Percentiles rank a stretch among this genome's conserved stretches.
Conservation (phyloP, 2,329 filamentous ascomycete species). For the Beauveria pseudobassiana region DNA sequence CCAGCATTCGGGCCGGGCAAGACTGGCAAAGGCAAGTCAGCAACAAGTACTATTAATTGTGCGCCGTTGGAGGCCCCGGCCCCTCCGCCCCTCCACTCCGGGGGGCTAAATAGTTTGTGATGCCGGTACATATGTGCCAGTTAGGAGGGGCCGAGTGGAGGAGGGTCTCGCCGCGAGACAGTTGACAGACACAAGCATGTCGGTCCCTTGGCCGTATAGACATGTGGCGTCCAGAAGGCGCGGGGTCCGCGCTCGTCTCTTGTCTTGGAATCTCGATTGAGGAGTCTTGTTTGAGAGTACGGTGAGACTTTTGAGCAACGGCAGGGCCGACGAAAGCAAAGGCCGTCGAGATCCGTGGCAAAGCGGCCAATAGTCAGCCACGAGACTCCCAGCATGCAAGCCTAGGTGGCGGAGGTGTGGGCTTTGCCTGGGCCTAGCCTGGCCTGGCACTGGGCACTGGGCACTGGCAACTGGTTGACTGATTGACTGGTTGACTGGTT, state of each 20-base stretch:
- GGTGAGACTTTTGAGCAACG: not conserved
- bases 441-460: not conserved
- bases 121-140: not conserved
- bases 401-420: not conserved
- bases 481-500: not conserved
- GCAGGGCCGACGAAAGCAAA: not conserved
- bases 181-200: not conserved
- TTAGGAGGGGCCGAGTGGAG: not conserved
- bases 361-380: not conserved
- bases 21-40: not conserved
- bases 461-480: not conserved
- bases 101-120: not conserved
- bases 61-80: conserved; percentile 7
- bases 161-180: not conserved
- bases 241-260: not conserved
- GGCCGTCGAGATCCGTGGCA: not conserved
- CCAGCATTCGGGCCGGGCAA: too few species aligned
- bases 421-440: not conserved
- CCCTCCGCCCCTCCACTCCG: not conserved
- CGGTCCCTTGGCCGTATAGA: not conserved
- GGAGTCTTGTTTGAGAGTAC: not conserved
- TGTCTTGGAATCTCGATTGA: too few species aligned
- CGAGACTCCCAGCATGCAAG: not conserved
- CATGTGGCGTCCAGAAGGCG: not conserved
- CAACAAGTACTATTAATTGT: not conserved